Evolutionary conservation across 257 asterid species (phyloP).

Genomic region (Solanum pennellii): DNA sequence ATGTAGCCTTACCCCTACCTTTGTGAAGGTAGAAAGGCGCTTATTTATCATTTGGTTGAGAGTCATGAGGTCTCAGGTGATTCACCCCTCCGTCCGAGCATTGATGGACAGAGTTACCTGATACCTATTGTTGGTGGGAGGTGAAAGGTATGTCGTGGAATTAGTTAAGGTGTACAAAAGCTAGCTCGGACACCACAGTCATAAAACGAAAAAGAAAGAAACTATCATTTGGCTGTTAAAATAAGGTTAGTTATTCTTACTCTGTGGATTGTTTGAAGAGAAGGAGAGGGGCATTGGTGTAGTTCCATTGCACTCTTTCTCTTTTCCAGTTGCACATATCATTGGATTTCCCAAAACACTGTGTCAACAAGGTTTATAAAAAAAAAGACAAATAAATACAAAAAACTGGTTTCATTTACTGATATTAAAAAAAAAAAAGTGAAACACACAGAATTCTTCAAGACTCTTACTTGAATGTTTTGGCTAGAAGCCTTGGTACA

Average conservation of each 20-base stretch:
- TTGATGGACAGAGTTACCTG: background rate
- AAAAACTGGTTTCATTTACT: background rate
- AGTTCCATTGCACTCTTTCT: conserved; percentile 70
- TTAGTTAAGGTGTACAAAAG: background rate
- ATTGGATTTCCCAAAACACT: conserved; percentile 80
- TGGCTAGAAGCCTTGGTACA: conserved; percentile 65
- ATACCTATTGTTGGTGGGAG: background rate
- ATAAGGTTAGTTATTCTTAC: conserved; percentile 23
- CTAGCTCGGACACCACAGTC: background rate
- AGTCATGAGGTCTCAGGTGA: background rate
- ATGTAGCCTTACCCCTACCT: background rate
- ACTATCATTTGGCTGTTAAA: background rate
- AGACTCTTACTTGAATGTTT: conserved; percentile 59
- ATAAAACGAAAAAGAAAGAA: no score
- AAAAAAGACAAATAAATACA: background rate
- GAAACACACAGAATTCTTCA: background rate
- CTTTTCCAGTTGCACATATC: conserved; percentile 81
- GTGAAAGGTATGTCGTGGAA: background rate
- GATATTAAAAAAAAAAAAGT: background rate
- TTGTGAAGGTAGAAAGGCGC: background rate
- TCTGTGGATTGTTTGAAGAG: conserved; percentile 35
- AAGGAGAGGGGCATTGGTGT: conserved; percentile 51
- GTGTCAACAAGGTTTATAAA: background rate
- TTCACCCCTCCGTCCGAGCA: background rate
- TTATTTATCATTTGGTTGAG: background rate